phyloP scores from a whole-genome alignment of 129 eudicot species.

The sunflower (Helianthus annuus) region DNA sequence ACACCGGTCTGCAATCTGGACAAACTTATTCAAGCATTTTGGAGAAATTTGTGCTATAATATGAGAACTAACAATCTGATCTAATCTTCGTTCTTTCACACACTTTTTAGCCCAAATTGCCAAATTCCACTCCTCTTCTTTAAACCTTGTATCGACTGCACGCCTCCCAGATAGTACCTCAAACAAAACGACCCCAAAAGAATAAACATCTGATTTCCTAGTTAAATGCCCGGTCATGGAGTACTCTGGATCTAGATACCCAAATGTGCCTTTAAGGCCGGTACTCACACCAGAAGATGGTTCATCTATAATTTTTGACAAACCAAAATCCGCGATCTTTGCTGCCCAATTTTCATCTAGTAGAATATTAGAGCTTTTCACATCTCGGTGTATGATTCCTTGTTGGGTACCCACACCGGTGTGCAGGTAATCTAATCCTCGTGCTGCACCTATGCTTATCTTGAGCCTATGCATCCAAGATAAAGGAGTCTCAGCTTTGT shows the following conservation, averaged over 20 bases:
- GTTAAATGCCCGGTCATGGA: neutral
- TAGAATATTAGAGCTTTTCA: constrained; percentile 25
- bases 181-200: constrained; percentile 22
- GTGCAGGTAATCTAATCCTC: constrained; percentile 30
- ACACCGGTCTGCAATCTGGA: constrained; percentile 10
- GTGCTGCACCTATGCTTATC: constrained; percentile 26
- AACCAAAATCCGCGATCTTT: constrained; percentile 26
- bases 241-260: constrained; percentile 27
- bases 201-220: constrained; percentile 14
- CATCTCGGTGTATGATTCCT: constrained; percentile 24
- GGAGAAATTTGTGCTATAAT: neutral
- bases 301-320: constrained; percentile 21
- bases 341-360: constrained; percentile 23
- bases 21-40: constrained; percentile 21
- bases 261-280: constrained; percentile 10
- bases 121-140: constrained; percentile 2
- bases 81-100: constrained; percentile 7
- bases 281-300: constrained; percentile 11
- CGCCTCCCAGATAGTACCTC: constrained; percentile 23
- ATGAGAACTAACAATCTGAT: constrained; percentile 4
- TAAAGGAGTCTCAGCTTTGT: constrained; percentile 17
- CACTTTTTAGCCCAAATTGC: constrained; percentile 9
- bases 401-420: constrained; percentile 26
- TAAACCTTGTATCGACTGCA: constrained; percentile 4
- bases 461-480: constrained; percentile 19